These are phyloP conservation scores for Penicillium nucicola DNA, from an alignment of 495 filamentous ascomycete genomes.

Conservation along the genomic window DNA sequence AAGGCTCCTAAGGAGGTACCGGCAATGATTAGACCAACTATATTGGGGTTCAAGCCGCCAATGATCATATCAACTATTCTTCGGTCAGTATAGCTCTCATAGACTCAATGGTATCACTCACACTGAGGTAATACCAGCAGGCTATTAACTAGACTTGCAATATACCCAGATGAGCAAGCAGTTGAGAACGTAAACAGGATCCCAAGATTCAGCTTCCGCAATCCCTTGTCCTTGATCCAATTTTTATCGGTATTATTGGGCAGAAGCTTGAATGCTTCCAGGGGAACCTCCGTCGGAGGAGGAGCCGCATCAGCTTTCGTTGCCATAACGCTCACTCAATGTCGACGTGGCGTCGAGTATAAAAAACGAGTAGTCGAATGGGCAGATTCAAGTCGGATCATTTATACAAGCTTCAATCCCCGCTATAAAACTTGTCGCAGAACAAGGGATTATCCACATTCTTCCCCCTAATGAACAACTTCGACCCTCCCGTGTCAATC, in stretches of 20 bases:
- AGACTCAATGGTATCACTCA: not conserved
- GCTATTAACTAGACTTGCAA: constrained; percentile 24
- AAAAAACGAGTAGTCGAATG: too few relatives aligned
- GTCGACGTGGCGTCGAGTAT: too few relatives aligned
- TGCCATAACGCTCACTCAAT: not conserved
- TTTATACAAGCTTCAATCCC: too few relatives aligned
- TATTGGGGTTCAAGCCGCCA: constrained; percentile 16
- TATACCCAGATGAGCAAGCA: constrained; percentile 25
- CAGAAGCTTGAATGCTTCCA: constrained; percentile 14
- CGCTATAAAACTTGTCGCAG: not conserved
- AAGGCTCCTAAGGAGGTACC: constrained; percentile 22
- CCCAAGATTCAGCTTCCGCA: constrained; percentile 21
- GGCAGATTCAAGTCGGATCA: too few relatives aligned
- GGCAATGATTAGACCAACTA: constrained; percentile 24
- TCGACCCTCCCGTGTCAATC: not conserved
- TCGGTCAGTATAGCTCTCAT: not conserved
- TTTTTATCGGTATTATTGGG: constrained; percentile 20
- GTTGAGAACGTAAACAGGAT: constrained; percentile 21
- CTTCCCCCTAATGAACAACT: not conserved
- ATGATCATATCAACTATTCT: constrained; percentile 14
- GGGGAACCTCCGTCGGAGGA: constrained; percentile 3
- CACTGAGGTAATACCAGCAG: constrained; percentile 24
- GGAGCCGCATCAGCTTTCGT: constrained; percentile 8
- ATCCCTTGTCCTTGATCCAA: constrained; percentile 23
- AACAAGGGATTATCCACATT: constrained; percentile 29